Percentiles rank a stretch among this genome's conserved stretches.
Conservation (phyloP, 345 rosid species). For the Orychophragmus violaceus region DNA sequence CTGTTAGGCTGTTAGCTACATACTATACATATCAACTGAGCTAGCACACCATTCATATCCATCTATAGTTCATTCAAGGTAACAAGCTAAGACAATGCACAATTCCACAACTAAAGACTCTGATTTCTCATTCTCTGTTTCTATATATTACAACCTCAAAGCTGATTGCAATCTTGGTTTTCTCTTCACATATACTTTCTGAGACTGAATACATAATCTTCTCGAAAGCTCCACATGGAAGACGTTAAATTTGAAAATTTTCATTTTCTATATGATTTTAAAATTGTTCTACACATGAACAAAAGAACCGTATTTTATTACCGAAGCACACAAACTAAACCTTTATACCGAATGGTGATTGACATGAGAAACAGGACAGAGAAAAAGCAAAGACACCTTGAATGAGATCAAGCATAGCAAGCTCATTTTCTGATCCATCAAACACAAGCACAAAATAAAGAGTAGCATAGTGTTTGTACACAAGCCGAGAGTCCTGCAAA, state of each 20-base stretch:
- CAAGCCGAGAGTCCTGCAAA: slow-evolving; percentile 70
- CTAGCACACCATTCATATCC: background rate
- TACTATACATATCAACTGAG: background rate
- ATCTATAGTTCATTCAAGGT: background rate
- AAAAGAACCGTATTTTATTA: background rate
- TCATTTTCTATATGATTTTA: background rate
- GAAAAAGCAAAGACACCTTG: slow-evolving; percentile 47
- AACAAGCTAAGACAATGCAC: background rate
- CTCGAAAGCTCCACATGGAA: background rate
- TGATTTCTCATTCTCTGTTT: background rate
- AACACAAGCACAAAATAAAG: slow-evolving; percentile 78
- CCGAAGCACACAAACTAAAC: background rate
- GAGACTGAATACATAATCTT: background rate
- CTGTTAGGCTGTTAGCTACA: background rate
- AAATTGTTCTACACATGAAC: background rate
- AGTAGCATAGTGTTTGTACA: slow-evolving; percentile 85
- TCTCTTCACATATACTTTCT: background rate
- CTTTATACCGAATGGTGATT: background rate
- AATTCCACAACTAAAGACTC: background rate
- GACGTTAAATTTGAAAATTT: background rate
- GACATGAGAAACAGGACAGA: background rate
- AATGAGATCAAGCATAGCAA: slow-evolving; percentile 92
- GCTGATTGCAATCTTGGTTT: background rate
- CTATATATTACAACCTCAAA: background rate
- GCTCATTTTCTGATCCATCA: slow-evolving; percentile 86